Conservation (phyloP, 2,329 filamentous ascomycete genomes). For the Phyllosticta ampelicida region DNA sequence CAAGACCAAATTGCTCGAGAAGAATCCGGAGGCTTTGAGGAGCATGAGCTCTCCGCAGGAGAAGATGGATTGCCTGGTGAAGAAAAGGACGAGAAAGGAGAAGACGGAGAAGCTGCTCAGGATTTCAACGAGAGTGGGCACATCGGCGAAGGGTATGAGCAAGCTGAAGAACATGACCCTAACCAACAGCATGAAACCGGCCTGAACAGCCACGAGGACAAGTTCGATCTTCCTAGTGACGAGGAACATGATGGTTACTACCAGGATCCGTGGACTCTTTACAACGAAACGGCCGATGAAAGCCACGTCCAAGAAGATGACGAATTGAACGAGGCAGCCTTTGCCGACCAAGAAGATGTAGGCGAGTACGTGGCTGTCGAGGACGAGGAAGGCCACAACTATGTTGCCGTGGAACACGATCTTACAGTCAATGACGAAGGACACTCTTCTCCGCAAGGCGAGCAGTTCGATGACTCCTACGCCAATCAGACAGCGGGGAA, state of each 20-base stretch:
- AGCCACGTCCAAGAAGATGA: background rate
- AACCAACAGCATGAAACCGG: background rate
- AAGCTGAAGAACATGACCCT: constrained; percentile 1
- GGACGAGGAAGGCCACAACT: background rate
- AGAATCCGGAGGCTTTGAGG: background rate
- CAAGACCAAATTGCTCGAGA: background rate
- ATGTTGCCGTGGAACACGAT: background rate
- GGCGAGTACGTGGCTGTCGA: constrained; percentile 3
- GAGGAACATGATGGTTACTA: background rate
- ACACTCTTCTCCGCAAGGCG: background rate
- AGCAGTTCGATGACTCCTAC: constrained; percentile 5
- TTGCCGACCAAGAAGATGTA: background rate
- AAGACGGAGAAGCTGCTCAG: background rate
- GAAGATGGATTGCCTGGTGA: background rate
- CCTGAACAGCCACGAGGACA: background rate
- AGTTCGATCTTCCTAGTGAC: background rate
- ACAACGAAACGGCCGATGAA: background rate
- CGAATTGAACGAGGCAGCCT: background rate
- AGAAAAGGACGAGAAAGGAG: background rate
- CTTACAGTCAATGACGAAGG: background rate
- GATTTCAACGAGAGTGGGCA: background rate
- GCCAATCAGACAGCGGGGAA: constrained; percentile 7
- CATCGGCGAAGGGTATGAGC: constrained; percentile 2
- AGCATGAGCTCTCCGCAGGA: background rate
- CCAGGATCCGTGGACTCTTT: background rate